Evolutionary conservation across 2,329 filamentous ascomycete species (phyloP).

Genomic region (Trichoderma cornu-damae): DNA sequence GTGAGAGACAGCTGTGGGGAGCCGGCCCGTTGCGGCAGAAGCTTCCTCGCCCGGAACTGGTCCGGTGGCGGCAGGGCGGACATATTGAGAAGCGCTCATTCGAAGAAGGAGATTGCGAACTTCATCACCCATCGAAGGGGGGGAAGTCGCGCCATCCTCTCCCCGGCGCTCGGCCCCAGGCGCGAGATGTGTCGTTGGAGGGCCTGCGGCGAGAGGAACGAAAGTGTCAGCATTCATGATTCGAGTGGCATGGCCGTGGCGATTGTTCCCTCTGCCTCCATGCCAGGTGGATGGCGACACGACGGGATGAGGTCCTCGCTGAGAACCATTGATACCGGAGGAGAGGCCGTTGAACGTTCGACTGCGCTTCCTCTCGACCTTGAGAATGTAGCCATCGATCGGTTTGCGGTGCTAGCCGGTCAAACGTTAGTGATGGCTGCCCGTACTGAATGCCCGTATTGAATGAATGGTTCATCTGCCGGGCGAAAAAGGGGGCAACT

Average conservation of each 20-base stretch:
- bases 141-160: no score
- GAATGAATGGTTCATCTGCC: no score
- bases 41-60: background rate
- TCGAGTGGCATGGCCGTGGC: background rate
- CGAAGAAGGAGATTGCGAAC: background rate
- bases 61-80: background rate
- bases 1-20: no score
- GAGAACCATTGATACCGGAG: background rate
- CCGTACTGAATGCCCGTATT: background rate
- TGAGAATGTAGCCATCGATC: conserved; percentile 31
- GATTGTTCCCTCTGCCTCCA: background rate
- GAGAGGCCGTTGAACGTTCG: conserved; percentile 19
- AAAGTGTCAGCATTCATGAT: background rate
- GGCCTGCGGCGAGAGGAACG: background rate
- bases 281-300: conserved; percentile 5
- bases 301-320: background rate
- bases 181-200: background rate
- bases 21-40: background rate
- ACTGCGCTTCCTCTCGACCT: conserved; percentile 37
- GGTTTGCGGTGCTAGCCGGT: conserved; percentile 30
- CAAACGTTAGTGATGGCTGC: background rate
- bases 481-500: conserved; percentile 21
- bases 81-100: background rate
- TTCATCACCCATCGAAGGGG: background rate
- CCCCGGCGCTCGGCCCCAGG: background rate